A percentile compares a stretch with the other conserved stretches of the same genome.
Conservation (phyloP, 345 rosid genomes). For the Psidium guajava region DNA sequence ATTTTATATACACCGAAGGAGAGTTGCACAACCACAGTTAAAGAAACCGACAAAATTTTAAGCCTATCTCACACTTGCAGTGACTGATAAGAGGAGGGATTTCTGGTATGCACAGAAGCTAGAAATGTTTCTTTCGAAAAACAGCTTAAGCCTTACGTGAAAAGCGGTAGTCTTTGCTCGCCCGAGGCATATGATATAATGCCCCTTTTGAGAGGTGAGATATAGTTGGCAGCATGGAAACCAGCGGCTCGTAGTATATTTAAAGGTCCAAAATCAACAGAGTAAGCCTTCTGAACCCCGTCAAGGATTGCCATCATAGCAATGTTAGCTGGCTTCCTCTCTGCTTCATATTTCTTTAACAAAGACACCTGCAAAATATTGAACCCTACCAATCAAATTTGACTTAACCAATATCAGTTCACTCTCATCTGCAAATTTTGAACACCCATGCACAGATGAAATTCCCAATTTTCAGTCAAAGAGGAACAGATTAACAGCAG, state of each 20-base stretch:
- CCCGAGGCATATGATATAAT: slow-evolving; percentile 88
- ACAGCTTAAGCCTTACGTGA: slow-evolving; percentile 10
- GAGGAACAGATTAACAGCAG: neutral
- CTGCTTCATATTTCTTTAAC: slow-evolving; percentile 63
- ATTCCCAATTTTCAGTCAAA: neutral
- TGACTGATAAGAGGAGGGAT: neutral
- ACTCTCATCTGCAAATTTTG: neutral
- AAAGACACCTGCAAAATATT: slow-evolving; percentile 28
- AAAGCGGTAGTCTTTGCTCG: slow-evolving; percentile 46
- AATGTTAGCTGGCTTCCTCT: slow-evolving; percentile 68
- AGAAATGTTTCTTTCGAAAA: neutral
- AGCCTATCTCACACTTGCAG: neutral
- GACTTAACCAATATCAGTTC: neutral
- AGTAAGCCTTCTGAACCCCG: slow-evolving; percentile 78
- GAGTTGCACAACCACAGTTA: neutral
- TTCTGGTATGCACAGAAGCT: neutral
- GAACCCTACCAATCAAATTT: neutral
- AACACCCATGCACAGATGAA: neutral
- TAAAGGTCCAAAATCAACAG: slow-evolving; percentile 74
- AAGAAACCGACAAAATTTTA: neutral
- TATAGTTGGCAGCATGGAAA: slow-evolving; percentile 62
- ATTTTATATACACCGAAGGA: neutral
- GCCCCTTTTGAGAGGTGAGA: slow-evolving; percentile 67
- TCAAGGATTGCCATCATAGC: slow-evolving; percentile 88
- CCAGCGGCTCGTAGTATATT: slow-evolving; percentile 78